Percentiles rank a stretch among this genome's conserved stretches.
Conservation (phyloP, 2,329 filamentous ascomycete species). For the Lachnellula hyalina region DNA sequence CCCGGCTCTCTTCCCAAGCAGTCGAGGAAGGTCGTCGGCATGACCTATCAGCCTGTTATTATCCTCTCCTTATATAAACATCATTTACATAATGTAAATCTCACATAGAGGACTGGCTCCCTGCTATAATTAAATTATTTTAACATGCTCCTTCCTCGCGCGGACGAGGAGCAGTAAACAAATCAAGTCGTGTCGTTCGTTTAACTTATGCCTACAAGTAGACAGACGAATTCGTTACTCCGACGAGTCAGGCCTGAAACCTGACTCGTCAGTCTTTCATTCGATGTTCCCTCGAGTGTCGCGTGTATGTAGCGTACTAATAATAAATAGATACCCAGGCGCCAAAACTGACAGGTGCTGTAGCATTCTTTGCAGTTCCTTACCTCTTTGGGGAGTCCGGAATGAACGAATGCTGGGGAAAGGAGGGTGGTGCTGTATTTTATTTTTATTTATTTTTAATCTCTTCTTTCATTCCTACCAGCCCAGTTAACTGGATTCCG, state of each 20-base stretch:
- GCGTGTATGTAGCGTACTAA: neutral
- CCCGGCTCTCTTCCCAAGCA: neutral
- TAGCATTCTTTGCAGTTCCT: neutral
- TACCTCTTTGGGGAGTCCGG: neutral
- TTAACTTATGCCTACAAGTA: neutral
- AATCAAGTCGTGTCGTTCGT: too few relatives aligned
- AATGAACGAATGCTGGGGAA: neutral
- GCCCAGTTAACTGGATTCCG: neutral
- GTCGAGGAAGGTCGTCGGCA: neutral
- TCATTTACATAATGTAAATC: too few relatives aligned
- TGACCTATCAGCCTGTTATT: too few relatives aligned
- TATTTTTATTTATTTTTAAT: too few relatives aligned
- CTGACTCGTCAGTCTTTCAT: neutral
- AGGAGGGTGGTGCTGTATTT: too few relatives aligned
- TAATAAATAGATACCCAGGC: neutral
- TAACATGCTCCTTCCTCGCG: too few relatives aligned
- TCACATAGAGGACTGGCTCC: too few relatives aligned
- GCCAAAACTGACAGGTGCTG: neutral
- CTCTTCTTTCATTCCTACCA: neutral
- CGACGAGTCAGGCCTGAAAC: neutral
- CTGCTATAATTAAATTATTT: too few relatives aligned
- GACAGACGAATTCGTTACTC: neutral
- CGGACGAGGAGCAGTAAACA: too few relatives aligned
- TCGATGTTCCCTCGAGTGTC: neutral
- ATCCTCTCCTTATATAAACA: too few relatives aligned